Conservation (phyloP, 2,329 filamentous ascomycete genomes). For the Calonectria multiphialidica region DNA sequence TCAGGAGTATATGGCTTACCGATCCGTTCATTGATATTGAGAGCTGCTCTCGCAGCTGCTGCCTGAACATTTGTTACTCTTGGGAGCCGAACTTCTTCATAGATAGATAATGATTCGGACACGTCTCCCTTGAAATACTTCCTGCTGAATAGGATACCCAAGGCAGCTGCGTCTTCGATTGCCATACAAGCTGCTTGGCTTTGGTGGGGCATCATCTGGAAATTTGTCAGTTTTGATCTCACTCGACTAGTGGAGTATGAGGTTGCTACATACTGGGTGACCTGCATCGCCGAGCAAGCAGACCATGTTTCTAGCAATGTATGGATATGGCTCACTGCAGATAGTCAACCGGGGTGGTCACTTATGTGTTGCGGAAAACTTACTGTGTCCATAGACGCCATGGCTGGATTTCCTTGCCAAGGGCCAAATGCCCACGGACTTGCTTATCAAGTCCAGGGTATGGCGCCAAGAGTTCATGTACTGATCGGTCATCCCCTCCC, state of each 20-base stretch:
- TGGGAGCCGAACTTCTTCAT: conserved; percentile 65
- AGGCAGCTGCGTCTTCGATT: conserved; percentile 73
- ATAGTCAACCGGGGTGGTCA: background rate
- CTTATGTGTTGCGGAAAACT: conserved; percentile 15
- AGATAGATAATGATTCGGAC: conserved; percentile 59
- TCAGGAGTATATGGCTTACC: conserved; percentile 43
- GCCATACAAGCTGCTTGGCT: conserved; percentile 78
- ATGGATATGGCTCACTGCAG: conserved; percentile 64
- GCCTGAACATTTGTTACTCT: conserved; percentile 68
- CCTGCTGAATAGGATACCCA: conserved; percentile 71
- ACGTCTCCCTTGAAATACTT: conserved; percentile 61
- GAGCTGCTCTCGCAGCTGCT: conserved; percentile 67
- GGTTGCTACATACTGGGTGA: conserved; percentile 53
- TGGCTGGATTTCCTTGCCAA: conserved; percentile 72
- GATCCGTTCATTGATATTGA: conserved; percentile 74
- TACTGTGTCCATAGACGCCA: conserved; percentile 73
- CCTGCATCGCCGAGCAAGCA: conserved; percentile 76
- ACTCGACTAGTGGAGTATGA: background rate
- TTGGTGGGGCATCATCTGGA: conserved; percentile 75
- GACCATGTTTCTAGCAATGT: conserved; percentile 62
- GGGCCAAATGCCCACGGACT: conserved; percentile 68
- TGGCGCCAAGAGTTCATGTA: conserved; percentile 70
- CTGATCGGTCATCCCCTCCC: conserved; percentile 63
- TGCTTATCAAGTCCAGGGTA: conserved; percentile 71
- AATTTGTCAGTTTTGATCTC: background rate